phyloP scores from a whole-genome alignment of 139 green algal genomes.

The Chlamydomonas sp. region DNA sequence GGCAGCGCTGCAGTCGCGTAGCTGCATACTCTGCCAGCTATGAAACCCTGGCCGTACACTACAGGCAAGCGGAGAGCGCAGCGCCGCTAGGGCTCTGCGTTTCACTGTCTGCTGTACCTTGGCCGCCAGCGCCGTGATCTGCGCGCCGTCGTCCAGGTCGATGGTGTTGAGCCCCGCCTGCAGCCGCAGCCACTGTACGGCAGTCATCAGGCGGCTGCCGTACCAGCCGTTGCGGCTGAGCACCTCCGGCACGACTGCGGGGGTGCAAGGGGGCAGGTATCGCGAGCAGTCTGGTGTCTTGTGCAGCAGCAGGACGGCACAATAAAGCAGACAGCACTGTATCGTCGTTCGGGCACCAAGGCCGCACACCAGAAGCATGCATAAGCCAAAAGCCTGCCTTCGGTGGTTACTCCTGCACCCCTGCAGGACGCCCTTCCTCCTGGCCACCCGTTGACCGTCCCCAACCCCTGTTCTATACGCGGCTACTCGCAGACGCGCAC shows the following conservation, averaged over 20 bases:
- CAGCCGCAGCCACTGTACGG: constrained; percentile 39
- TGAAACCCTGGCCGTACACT: too few relatives aligned
- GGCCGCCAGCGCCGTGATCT: constrained; percentile 7
- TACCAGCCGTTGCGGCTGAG: constrained; percentile 30
- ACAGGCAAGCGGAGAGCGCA: too few relatives aligned
- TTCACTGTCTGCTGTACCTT: too few relatives aligned
- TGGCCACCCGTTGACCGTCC: not conserved
- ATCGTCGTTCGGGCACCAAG: too few relatives aligned
- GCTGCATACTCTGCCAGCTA: too few relatives aligned
- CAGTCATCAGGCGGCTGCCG: constrained; percentile 24
- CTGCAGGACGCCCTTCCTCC: too few relatives aligned
- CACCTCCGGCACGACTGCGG: constrained; percentile 35
- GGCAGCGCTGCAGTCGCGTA: too few relatives aligned
- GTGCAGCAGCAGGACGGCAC: not conserved
- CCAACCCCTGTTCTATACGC: not conserved
- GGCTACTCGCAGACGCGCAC: too few relatives aligned
- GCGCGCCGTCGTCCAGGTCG: not conserved
- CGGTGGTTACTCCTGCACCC: too few relatives aligned
- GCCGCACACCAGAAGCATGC: too few relatives aligned
- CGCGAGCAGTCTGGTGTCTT: not conserved
- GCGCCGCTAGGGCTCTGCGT: too few relatives aligned
- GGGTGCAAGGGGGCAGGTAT: not conserved
- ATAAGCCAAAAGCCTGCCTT: too few relatives aligned
- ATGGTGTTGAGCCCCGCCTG: constrained; percentile 15
- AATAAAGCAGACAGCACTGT: not conserved